Evolutionary conservation across 1,284 basidiomycete species (phyloP).

Genomic region (Tetrapyrgos nigripes): DNA sequence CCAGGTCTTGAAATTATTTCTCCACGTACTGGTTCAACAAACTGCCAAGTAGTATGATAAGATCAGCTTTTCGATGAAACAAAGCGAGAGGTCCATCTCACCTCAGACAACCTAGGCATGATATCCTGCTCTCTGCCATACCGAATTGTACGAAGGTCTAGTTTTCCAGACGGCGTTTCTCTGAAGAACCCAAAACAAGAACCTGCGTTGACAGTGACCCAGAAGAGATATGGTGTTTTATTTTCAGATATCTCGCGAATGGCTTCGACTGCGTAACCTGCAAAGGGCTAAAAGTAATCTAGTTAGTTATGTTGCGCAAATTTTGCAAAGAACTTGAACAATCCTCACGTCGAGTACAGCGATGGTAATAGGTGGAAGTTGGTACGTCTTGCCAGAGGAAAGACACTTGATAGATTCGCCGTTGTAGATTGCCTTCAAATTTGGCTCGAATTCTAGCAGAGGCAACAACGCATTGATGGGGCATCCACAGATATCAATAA

Average conservation of each 20-base stretch:
- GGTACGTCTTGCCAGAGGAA: conserved; percentile 2
- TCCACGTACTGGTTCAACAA: background rate
- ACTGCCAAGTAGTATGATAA: background rate
- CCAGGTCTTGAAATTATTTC: background rate
- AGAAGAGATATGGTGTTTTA: background rate
- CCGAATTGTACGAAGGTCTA: background rate
- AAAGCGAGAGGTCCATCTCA: background rate
- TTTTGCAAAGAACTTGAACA: background rate
- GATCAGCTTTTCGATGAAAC: background rate
- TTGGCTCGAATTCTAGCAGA: background rate
- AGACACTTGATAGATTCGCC: conserved; percentile 6
- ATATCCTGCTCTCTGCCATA: background rate
- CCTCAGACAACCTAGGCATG: background rate
- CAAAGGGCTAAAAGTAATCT: conserved; percentile 1
- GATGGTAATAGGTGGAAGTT: background rate
- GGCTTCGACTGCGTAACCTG: conserved; percentile 7
- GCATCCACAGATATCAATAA: conserved; percentile 1
- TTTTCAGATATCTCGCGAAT: background rate
- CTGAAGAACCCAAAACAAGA: background rate
- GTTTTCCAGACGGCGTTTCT: background rate
- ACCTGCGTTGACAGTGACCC: conserved; percentile 2
- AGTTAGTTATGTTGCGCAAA: background rate
- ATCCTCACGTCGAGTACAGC: conserved; percentile 9
- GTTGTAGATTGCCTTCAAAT: background rate
- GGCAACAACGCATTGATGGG: background rate